Conservation (phyloP, 1,284 basidiomycete genomes). For the Marasmius tenuissimus region DNA sequence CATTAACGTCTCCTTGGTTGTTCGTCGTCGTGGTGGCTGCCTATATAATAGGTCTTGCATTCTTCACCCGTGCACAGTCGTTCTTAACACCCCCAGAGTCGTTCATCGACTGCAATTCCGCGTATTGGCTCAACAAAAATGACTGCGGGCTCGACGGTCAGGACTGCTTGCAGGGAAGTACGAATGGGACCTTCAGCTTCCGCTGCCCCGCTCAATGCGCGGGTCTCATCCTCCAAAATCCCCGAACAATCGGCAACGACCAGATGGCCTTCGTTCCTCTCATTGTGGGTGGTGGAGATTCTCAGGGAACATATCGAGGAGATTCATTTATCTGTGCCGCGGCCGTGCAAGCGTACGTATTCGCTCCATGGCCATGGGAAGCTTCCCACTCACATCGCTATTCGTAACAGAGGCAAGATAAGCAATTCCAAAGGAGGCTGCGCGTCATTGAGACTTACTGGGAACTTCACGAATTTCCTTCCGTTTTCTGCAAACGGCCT, state of each 20-base stretch:
- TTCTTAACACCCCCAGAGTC: conserved; percentile 65
- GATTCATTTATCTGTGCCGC: conserved; percentile 87
- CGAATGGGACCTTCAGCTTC: conserved; percentile 62
- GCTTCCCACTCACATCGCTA: conserved; percentile 8
- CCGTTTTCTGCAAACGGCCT: conserved; percentile 65
- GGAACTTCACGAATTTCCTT: conserved; percentile 71
- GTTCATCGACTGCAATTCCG: conserved; percentile 67
- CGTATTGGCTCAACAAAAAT: conserved; percentile 69
- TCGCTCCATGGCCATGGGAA: conserved; percentile 2
- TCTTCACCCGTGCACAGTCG: conserved; percentile 71
- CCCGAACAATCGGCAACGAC: conserved; percentile 71
- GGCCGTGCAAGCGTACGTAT: conserved; percentile 76
- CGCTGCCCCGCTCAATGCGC: conserved; percentile 81
- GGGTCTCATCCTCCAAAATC: conserved; percentile 70
- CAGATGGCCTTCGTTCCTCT: conserved; percentile 71
- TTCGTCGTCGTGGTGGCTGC: conserved; percentile 54
- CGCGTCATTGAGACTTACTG: conserved; percentile 65
- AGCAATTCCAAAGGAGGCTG: conserved; percentile 74
- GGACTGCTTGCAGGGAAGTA: conserved; percentile 65
- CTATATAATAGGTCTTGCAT: conserved; percentile 74
- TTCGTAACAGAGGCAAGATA: conserved; percentile 59
- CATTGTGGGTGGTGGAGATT: conserved; percentile 82
- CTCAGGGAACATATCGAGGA: conserved; percentile 70
- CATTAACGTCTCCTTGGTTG: conserved; percentile 51
- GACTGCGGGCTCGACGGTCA: conserved; percentile 79